Evolutionary conservation across 129 eudicot species (phyloP).

Genomic region (Silybum marianum): DNA sequence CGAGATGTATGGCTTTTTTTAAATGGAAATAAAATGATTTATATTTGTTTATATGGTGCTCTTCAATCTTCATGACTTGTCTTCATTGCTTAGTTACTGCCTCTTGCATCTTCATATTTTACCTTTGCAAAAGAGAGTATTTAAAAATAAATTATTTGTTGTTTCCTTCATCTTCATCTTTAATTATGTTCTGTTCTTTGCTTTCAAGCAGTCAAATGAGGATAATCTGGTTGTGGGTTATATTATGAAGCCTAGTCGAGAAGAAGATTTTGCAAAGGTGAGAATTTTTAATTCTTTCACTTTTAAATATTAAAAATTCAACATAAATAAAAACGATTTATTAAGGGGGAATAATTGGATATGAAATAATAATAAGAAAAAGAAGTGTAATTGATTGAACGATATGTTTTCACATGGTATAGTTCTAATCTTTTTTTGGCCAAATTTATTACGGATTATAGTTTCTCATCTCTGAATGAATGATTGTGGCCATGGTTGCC

Average conservation of each 20-base stretch:
- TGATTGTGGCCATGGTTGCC: not conserved
- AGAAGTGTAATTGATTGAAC: not conserved
- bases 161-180: not conserved
- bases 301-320: not conserved
- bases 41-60: slow-evolving; percentile 6
- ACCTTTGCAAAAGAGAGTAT: not conserved
- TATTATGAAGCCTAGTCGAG: slow-evolving; percentile 94
- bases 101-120: not conserved
- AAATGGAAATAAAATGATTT: slow-evolving; percentile 4
- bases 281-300: not conserved
- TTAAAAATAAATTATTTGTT: too few relatives aligned
- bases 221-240: slow-evolving; percentile 64
- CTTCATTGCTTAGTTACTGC: not conserved
- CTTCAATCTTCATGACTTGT: slow-evolving; percentile 2
- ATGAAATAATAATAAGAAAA: not conserved
- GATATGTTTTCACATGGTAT: not conserved
- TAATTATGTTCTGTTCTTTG: slow-evolving; percentile 19
- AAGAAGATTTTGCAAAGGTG: slow-evolving; percentile 96
- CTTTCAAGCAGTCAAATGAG: slow-evolving; percentile 55
- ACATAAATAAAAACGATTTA: too few relatives aligned
- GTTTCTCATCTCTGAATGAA: not conserved
- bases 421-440: not conserved
- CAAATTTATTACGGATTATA: not conserved
- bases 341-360: not conserved
- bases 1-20: not conserved